Evolutionary conservation across 345 rosid species (phyloP), one percentile per base, ranked within the genome.

Genomic region (Camelina laxa): DNA sequence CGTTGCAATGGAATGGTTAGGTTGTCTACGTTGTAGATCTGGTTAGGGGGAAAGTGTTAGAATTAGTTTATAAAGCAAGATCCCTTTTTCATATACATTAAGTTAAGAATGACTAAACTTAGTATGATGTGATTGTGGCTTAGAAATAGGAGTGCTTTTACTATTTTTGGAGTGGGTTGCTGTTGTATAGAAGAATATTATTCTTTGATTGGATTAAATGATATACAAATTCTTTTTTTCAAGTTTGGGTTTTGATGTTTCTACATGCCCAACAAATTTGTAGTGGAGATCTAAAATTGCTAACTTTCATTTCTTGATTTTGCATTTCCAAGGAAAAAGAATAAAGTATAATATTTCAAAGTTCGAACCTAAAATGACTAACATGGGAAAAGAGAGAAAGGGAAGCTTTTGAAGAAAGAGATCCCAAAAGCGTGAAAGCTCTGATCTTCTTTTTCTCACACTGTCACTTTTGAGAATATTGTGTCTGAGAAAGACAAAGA

Each of bases 201-300:
- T 69, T 62, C 62, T 44, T 53, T 4, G 30, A 13, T 53, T 42
- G 47, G 22, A 53, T 22, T 24, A 2, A 53, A 22, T 35, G 2
- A 49, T 60, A 53, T 30, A 42, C 50, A 61, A 21, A 3, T 61
- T 61, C 3, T 21, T 39, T 21, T 39, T 42, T 54, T 61, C 58
- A 69, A 76, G 51, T 22, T 76, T 64, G 30, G 65, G 22, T 62
- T 76, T 60, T 60, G 54, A 51, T 75, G 64, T 68, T 75, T 44
- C 39, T 38, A 39, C 9, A 9, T 74, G 67, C 17, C 22, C 48
- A 42, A 60, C n/a, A 60, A 14, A 42, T 24, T 59, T 51, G 31
- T 12, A 30, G 58, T 44, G 21, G 27, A 56, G 60, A 70, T 62
- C 75, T 54, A 33, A 69, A 62, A 15, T 62, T 70, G 11, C 21